These are phyloP conservation scores for Blastobotrys petasosporus DNA, from an alignment of 1,139 yeast species.

Conservation along the genomic window DNA sequence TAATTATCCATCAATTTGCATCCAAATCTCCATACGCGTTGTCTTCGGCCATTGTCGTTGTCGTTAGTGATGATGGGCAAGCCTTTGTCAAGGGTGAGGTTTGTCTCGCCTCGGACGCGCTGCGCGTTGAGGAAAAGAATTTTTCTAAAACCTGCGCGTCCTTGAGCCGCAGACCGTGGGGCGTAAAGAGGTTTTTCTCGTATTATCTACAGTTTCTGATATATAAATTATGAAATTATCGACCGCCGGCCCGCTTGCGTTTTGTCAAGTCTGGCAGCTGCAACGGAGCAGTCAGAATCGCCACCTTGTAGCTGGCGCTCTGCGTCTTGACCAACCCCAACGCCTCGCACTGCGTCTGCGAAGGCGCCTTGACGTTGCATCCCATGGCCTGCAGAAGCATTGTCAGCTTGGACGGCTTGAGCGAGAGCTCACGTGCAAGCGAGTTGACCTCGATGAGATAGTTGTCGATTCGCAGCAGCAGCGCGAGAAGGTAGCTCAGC, in stretches of 20 bases:
- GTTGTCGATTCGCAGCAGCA: constrained; percentile 69
- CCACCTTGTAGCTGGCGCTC: constrained; percentile 69
- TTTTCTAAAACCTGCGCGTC: too few species aligned
- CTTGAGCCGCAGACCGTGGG: not conserved
- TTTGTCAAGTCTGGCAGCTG: constrained; percentile 78
- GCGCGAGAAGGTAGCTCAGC: constrained; percentile 67
- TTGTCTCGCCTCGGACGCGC: too few species aligned
- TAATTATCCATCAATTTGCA: too few species aligned
- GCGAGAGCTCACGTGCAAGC: constrained; percentile 74
- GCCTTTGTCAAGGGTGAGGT: too few species aligned
- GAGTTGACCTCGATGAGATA: constrained; percentile 74
- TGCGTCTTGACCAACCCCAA: constrained; percentile 66
- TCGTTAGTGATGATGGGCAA: too few species aligned
- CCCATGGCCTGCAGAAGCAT: constrained; percentile 77
- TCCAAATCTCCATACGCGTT: too few species aligned
- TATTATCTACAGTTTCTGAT: constrained; percentile 3
- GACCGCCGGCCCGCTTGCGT: constrained; percentile 44
- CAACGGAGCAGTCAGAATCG: constrained; percentile 81
- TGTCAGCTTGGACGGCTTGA: constrained; percentile 69
- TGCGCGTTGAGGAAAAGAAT: too few species aligned
- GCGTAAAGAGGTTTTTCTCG: not conserved
- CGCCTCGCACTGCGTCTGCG: constrained; percentile 78
- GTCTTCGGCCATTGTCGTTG: too few species aligned
- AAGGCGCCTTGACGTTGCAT: constrained; percentile 66
- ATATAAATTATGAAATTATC: not conserved